These are phyloP conservation scores for Eleusine indica DNA, from an alignment of 176 grass and related monocot genomes.

Conservation along the genomic window DNA sequence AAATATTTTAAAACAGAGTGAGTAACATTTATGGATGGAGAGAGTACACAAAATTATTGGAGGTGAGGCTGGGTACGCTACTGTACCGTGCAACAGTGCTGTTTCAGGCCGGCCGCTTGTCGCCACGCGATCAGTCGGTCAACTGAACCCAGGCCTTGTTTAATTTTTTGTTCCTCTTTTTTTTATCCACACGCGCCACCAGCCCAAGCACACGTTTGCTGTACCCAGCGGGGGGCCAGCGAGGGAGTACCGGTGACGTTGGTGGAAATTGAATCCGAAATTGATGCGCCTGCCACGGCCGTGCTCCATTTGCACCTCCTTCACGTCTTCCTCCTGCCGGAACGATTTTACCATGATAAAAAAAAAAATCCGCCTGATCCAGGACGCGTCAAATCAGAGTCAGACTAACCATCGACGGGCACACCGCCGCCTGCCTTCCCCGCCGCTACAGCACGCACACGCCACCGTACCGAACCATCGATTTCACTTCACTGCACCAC, in stretches of 20 bases:
- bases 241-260: not conserved
- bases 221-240: no score
- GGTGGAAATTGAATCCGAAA: not conserved
- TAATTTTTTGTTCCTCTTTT: not conserved
- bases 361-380: not conserved
- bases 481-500: conserved; percentile 31
- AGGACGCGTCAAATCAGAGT: conserved; percentile 27
- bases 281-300: not conserved
- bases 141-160: conserved; percentile 34
- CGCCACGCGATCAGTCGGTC: not conserved
- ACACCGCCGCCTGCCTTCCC: not conserved
- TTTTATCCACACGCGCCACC: not conserved
- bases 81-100: not conserved
- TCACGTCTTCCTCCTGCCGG: not conserved
- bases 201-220: not conserved
- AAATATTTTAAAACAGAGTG: no score
- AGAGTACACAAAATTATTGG: not conserved
- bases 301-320: not conserved
- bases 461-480: conserved; percentile 20
- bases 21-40: no score
- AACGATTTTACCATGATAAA: conserved; percentile 28
- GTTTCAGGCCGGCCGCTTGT: conserved; percentile 30
- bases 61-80: not conserved
- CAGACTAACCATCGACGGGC: not conserved
- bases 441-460: conserved; percentile 13